Percentiles rank a stretch among this genome's conserved stretches.
phyloP scores from a whole-genome alignment of 306 rosid genomes.

The Casuarina equisetifolia region DNA sequence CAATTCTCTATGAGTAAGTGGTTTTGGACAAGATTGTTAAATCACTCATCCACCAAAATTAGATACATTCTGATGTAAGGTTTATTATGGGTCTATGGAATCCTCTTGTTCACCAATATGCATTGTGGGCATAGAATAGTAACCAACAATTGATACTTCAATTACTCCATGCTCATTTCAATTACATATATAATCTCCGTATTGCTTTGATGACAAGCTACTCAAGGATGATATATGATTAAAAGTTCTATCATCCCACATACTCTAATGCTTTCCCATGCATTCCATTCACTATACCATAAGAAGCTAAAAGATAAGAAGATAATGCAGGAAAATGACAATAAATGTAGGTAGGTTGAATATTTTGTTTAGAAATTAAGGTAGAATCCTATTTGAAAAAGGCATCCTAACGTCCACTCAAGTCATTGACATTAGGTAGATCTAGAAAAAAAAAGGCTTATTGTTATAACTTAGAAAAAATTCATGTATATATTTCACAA shows the following conservation, averaged over 20 bases:
- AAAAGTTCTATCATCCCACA: constrained; percentile 30
- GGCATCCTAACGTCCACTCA: neutral
- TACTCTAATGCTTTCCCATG: constrained; percentile 32
- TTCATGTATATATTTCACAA: no score
- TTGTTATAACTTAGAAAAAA: no score
- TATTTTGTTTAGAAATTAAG: neutral
- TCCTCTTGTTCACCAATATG: constrained; percentile 36
- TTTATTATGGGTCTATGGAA: constrained; percentile 28
- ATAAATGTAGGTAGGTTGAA: neutral
- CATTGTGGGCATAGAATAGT: constrained; percentile 49
- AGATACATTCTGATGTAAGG: constrained; percentile 6
- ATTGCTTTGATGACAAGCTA: constrained; percentile 43
- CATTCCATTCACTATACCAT: constrained; percentile 41
- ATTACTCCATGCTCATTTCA: constrained; percentile 33
- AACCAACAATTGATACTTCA: constrained; percentile 32
- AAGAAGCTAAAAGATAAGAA: constrained; percentile 27
- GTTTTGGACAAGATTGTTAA: constrained; percentile 36
- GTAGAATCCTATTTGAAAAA: neutral
- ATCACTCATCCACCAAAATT: constrained; percentile 28
- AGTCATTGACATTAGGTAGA: no score
- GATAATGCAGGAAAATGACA: neutral
- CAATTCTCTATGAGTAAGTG: constrained; percentile 29
- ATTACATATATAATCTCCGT: constrained; percentile 18
- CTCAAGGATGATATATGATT: constrained; percentile 20
- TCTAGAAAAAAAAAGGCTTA: no score